Percentiles rank a stretch among this genome's conserved stretches.
Conservation (phyloP, 441 rosid species). For the Lepidium campestre region DNA sequence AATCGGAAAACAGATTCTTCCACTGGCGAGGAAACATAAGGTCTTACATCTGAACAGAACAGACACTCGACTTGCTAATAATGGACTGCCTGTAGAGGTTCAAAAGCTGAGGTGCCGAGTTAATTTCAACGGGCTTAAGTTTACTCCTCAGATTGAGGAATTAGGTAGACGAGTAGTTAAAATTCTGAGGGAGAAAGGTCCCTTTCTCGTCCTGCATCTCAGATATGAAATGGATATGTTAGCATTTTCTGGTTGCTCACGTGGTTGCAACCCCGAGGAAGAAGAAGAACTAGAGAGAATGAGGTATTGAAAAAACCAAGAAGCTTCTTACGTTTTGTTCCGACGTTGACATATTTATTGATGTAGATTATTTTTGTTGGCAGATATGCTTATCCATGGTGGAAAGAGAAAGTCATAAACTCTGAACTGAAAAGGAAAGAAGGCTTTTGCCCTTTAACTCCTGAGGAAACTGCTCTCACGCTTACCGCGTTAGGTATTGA, state of each 20-base stretch:
- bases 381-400: slow-evolving; percentile 78
- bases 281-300: slow-evolving; percentile 58
- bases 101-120: slow-evolving; percentile 69
- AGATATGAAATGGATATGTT: slow-evolving; percentile 80
- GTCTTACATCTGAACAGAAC: slow-evolving; percentile 61
- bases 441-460: slow-evolving; percentile 68
- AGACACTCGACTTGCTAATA: slow-evolving; percentile 65
- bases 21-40: slow-evolving; percentile 51
- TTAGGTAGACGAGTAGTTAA: slow-evolving; percentile 52
- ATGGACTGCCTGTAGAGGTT: slow-evolving; percentile 53
- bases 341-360: neutral
- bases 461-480: slow-evolving; percentile 66
- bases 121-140: slow-evolving; percentile 55
- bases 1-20: slow-evolving; percentile 50
- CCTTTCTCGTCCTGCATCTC: slow-evolving; percentile 66
- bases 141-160: slow-evolving; percentile 60
- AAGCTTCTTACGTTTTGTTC: neutral
- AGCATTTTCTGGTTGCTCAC: slow-evolving; percentile 70
- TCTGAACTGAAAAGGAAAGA: slow-evolving; percentile 59
- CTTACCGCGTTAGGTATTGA: slow-evolving; percentile 54
- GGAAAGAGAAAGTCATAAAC: slow-evolving; percentile 70
- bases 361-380: neutral
- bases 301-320: slow-evolving; percentile 33
- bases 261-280: slow-evolving; percentile 56
- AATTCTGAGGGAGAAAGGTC: slow-evolving; percentile 62